Evolutionary conservation across 2,329 filamentous ascomycete species (phyloP), one percentile per base, ranked within the genome.

Genomic region (Furcasterigmium furcatum): DNA sequence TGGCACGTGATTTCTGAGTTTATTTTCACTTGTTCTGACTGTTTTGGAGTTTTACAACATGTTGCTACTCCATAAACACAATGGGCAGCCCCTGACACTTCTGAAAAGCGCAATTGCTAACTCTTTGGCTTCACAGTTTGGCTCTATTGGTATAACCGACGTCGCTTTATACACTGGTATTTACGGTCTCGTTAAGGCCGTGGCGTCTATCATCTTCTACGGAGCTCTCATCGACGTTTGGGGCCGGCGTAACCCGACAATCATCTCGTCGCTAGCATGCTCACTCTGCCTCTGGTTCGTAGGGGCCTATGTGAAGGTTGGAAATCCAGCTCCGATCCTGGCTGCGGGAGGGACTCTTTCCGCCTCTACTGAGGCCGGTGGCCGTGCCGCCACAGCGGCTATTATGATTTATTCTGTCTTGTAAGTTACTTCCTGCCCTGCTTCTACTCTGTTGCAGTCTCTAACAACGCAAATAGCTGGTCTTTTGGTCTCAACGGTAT

Each of bases 371-470:
- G 57, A 58, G 4, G 71, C 68, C 4, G 74, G 73, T 46, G 77
- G 76, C 0, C 71, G 74, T 46, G 67, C 76, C 13, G 76, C 76
- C 8, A 78, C 76, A 25, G 75, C 74, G 3, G 74, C 74, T 55
- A 72, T 80, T 20, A 79, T 79, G 62, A 61, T 79, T 1, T 79
- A 78, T 50, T 75, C 68, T 2, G 66, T 77, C 38, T 77, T 78
- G 58, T 77, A 68, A 51, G 74, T 50, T 13, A n/a, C n/a, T n/a
- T n/a, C n/a, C n/a, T n/a, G 4, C 7, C 27, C n/a, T 14, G 4
- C 12, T 9, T 5, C n/a, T 24, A 19, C 24, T 8, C 18, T 13
- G n/a, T 20, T 9, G 10, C n/a, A 29, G 10, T 20, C 9, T 9
- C 30, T 18, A 16, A 39, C 36, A 3, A 5, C 1, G 4, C 9